Conservation (phyloP, 768 basidiomycete genomes). For the Fomitopsis serialis region DNA sequence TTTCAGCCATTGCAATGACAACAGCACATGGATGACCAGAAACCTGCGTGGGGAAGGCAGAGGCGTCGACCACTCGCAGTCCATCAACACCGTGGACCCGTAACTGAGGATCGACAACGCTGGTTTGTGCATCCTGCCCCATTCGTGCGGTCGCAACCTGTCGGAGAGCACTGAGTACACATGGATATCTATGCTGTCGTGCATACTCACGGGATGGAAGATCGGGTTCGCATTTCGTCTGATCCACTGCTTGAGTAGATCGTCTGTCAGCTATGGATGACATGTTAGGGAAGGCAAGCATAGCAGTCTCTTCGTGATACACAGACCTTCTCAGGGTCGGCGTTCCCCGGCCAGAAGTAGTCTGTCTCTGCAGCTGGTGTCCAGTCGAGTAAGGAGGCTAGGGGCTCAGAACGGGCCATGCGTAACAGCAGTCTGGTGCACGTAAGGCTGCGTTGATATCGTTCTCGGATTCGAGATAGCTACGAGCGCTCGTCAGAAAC, state of each 20-base stretch:
- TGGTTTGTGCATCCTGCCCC: conserved; percentile 18
- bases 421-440: conserved; percentile 32
- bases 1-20: conserved; percentile 12
- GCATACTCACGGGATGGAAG: conserved; percentile 17
- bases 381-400: conserved; percentile 27
- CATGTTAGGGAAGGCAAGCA: no score
- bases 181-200: not conserved
- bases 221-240: conserved; percentile 1
- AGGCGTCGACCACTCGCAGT: conserved; percentile 27
- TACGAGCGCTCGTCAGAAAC: conserved; percentile 6
- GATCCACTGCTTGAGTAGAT: conserved; percentile 5
- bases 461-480: conserved; percentile 34
- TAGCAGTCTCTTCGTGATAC: not conserved
- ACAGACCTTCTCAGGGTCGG: conserved; percentile 6
- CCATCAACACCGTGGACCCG: conserved; percentile 38
- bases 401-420: conserved; percentile 31
- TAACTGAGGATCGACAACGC: conserved; percentile 38
- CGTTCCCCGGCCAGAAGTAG: conserved; percentile 6
- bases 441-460: conserved; percentile 34
- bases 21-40: conserved; percentile 10
- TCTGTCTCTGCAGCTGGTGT: not conserved
- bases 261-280: not conserved
- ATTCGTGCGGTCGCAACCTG: conserved; percentile 33
- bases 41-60: conserved; percentile 9
- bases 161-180: not conserved